phyloP scores from a whole-genome alignment of 129 eudicot genomes.

The Escallonia herrerae region DNA sequence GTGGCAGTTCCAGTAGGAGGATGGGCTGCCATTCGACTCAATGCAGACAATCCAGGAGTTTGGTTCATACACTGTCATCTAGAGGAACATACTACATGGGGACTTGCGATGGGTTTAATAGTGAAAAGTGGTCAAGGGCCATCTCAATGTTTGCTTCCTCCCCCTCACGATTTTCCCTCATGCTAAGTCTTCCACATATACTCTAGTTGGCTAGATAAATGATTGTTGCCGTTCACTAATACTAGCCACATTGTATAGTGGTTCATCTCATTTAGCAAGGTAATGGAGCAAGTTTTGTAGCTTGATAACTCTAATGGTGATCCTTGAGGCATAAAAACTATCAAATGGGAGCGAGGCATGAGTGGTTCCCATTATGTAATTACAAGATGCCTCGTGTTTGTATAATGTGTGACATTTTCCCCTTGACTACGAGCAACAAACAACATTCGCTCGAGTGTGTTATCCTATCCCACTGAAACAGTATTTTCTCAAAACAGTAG shows the following conservation, averaged over 20 bases:
- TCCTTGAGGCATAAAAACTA: not conserved
- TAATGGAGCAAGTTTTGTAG: not conserved
- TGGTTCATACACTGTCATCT: conserved; percentile 88
- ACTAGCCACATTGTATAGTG: not conserved
- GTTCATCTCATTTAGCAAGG: not conserved
- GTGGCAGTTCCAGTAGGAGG: conserved; percentile 80
- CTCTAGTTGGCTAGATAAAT: not conserved
- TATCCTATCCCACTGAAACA: too few relatives aligned
- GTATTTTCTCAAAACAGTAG: too few relatives aligned
- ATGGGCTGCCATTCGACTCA: conserved; percentile 66
- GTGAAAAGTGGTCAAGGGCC: conserved; percentile 47
- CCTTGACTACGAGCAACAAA: too few relatives aligned
- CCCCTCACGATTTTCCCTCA: conserved; percentile 59
- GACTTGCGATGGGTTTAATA: conserved; percentile 60
- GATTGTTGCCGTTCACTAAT: not conserved
- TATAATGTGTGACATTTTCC: too few relatives aligned
- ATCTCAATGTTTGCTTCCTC: conserved; percentile 57
- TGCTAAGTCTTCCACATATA: conserved; percentile 31
- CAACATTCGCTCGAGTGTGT: too few relatives aligned
- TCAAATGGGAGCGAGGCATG: too few relatives aligned
- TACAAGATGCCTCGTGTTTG: too few relatives aligned
- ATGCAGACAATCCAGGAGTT: conserved; percentile 76
- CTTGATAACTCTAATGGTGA: not conserved
- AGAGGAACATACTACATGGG: conserved; percentile 82
- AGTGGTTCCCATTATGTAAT: too few relatives aligned